A percentile compares a stretch with the other conserved stretches of the same genome.
Evolutionary conservation across 768 basidiomycete species (phyloP).

Genomic region (Auricularia cornea): DNA sequence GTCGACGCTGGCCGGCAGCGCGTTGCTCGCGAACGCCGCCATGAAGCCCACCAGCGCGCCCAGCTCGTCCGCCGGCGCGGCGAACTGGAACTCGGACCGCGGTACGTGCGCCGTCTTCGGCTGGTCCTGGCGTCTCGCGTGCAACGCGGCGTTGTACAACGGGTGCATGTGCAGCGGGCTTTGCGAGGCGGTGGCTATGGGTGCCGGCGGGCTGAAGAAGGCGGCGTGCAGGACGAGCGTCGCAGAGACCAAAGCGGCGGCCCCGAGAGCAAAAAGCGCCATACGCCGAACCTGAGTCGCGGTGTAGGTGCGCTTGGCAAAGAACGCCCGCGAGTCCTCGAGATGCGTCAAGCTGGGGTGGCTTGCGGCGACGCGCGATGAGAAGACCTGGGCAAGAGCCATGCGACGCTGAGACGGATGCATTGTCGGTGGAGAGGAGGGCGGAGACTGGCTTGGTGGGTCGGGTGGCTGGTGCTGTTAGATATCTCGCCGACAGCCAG

Average conservation of each 20-base stretch:
- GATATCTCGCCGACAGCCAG: too few relatives aligned
- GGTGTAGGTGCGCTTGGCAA: neutral
- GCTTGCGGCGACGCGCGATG: too few relatives aligned
- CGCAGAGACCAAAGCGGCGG: neutral
- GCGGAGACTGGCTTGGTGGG: too few relatives aligned
- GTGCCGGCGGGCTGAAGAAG: neutral
- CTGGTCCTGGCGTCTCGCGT: neutral
- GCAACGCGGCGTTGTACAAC: neutral
- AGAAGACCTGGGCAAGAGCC: too few relatives aligned
- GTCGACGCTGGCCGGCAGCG: conserved; percentile 58
- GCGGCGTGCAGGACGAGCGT: neutral
- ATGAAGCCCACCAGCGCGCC: conserved; percentile 70
- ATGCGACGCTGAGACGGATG: too few relatives aligned
- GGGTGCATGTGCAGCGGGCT: too few relatives aligned
- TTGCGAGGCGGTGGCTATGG: too few relatives aligned
- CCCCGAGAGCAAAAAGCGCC: neutral
- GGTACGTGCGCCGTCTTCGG: neutral
- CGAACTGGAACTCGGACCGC: neutral
- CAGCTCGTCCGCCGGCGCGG: conserved; percentile 49
- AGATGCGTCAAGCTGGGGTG: too few relatives aligned
- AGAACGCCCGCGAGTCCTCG: neutral
- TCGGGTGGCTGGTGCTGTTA: too few relatives aligned
- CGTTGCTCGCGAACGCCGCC: conserved; percentile 63
- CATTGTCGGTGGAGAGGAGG: too few relatives aligned
- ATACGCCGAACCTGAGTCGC: neutral